These are phyloP conservation scores for Guyanaporus albipodus DNA, from an alignment of 768 basidiomycete species.

Conservation along the genomic window DNA sequence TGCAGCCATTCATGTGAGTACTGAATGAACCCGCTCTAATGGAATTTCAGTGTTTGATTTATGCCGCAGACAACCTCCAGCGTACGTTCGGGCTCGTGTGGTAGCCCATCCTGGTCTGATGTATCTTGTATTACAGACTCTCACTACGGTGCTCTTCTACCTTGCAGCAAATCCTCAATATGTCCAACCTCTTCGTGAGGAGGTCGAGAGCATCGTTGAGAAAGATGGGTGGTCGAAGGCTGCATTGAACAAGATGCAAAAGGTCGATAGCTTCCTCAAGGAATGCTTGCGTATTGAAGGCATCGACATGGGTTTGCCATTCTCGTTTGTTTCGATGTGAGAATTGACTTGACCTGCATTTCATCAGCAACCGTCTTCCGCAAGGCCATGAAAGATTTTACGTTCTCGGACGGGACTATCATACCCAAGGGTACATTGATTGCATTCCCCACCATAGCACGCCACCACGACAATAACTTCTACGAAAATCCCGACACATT, in stretches of 20 bases:
- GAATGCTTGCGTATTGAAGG: not conserved
- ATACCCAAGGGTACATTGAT: not conserved
- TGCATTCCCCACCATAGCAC: not conserved
- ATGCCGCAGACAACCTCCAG: not conserved
- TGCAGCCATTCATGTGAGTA: not conserved
- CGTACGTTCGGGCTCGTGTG: not conserved
- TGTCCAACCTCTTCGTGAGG: not conserved
- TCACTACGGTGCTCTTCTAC: not conserved
- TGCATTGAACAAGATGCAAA: not conserved
- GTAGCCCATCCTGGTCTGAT: not conserved
- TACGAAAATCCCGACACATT: not conserved
- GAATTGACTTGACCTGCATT: not conserved
- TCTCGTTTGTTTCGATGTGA: not conserved
- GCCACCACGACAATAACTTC: not conserved
- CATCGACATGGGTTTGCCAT: not conserved
- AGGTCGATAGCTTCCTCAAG: not conserved
- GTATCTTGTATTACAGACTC: not conserved
- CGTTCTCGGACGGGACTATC: not conserved
- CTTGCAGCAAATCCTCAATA: not conserved
- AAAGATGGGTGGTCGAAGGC: not conserved
- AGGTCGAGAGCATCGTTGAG: not conserved
- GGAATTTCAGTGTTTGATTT: not conserved
- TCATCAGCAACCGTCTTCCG: not conserved
- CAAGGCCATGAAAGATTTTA: not conserved
- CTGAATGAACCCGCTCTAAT: not conserved